Evolutionary conservation across 768 basidiomycete genomes (phyloP), one percentile per base, ranked within the genome.

Genomic region (Pulveroboletus sp.): DNA sequence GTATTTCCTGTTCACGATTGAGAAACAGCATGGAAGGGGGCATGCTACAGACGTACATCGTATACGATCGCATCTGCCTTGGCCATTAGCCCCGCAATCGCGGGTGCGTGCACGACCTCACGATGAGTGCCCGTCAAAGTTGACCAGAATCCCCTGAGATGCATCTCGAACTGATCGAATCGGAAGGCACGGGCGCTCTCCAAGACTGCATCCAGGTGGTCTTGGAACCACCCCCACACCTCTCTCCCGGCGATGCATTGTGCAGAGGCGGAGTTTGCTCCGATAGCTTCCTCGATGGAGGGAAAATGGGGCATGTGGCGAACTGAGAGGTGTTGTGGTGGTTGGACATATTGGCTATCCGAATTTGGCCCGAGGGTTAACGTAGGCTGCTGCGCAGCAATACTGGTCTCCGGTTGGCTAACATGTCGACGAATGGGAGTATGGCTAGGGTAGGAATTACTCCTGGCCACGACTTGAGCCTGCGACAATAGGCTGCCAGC

Each of bases 221-320:
- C 87, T 66, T 89, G 86, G 75, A 95, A 95, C 85, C 89, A 90
- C 25, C 75, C 78, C 93, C 93, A 95, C 6, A 91, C 87, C 66
- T 90, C 89, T 56, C 87, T 81, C 24, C 88, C 91, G 51, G 85
- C 84, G 19, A 90, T 77, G 46, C 82, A 80, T 57, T 92, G 85
- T 24, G 87, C 74, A 39, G 88, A 80, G n/a, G 84, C 79, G 11
- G 86, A 85, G 59, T 75, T 84, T 23, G 80, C 75, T 40, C 84
- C 85, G 33, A 91, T 79, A 19, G 89, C 89, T 69, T 93, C 90
- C 52, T 90, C 90, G 54, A 93, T 88, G 40, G 81, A 83, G 3
- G 91, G 91, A 70, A 93, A 94, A 57, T 85, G 82, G 0, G 85
- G 77, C 59, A 90, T 73, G 46, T 85, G 84, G 50, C 87, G 84